These are phyloP conservation scores for Helianthus tuberosus DNA, from an alignment of 129 eudicot genomes.

Conservation along the genomic window DNA sequence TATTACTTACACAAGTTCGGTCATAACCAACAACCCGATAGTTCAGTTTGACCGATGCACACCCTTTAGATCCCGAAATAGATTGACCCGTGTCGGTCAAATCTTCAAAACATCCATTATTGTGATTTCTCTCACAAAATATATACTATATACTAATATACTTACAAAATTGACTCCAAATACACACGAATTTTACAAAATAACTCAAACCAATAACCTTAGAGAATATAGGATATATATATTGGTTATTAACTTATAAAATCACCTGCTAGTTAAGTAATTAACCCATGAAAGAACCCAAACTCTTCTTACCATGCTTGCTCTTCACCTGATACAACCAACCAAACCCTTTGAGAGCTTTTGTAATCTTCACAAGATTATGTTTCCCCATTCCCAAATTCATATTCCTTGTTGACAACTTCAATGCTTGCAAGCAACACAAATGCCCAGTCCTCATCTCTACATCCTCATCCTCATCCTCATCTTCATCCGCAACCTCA, in stretches of 20 bases:
- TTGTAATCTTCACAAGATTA: constrained; percentile 64
- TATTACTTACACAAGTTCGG: too few species aligned
- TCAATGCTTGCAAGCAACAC: constrained; percentile 86
- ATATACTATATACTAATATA: too few species aligned
- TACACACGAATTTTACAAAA: too few species aligned
- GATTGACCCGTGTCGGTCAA: too few species aligned
- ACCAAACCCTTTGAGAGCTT: constrained; percentile 79
- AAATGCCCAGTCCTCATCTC: constrained; percentile 46
- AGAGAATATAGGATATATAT: neutral
- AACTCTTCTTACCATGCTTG: constrained; percentile 57
- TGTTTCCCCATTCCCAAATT: constrained; percentile 84
- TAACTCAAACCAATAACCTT: too few species aligned
- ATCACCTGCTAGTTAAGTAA: constrained; percentile 13
- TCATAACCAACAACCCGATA: too few species aligned
- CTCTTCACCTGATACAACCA: constrained; percentile 69
- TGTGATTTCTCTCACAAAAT: too few species aligned
- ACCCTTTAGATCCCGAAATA: too few species aligned
- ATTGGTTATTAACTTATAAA: constrained; percentile 12
- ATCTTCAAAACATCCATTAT: too few species aligned
- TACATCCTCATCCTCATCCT: constrained; percentile 39
- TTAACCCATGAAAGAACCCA: constrained; percentile 3
- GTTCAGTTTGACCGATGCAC: too few species aligned
- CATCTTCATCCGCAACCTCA: constrained; percentile 28
- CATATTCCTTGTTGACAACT: constrained; percentile 84
- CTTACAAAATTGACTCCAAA: too few species aligned